Base-by-base conservation (phyloP, 805 yeast species). In the Schizosaccharomyces osmophilus region DNA sequence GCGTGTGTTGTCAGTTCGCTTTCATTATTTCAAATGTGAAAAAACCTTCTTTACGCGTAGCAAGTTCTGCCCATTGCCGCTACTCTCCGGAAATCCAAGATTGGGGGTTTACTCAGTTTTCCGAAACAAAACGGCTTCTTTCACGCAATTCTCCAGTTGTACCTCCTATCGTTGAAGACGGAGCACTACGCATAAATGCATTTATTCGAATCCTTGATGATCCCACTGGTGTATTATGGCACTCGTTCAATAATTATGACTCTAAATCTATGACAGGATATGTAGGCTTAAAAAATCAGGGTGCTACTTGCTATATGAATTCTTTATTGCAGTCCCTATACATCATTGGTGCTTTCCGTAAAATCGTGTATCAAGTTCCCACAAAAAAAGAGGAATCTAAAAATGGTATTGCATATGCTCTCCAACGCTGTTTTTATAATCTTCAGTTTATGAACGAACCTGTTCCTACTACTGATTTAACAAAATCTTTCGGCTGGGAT, bases 401-500 rank as follows among this genome's bases (percentile, higher is more conserved):
- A 55, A 76, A 79, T 59, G 77, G 84, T 59, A 95, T 90, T 1
- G 82, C 95, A 0, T 73, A 85, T 39, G 90, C 97, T 0, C 74
- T 93, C 55, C 99, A 93, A 70, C 78, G 95, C 64, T 79, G 89
- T 32, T 93, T 93, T 68, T 90, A 87, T 69, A 80, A 80, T 64
- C 75, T 93, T 64, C 83, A 84, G 66, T 82, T 83, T 2, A 83
- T 95, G 0, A 74, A 77, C 9, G 80, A 79, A 24, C 85, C 97
- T 0, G 80, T 90, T 3, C 90, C 86, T 63, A 93, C 99, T 0
- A 70, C 80, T 64, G 95, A 87, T 68, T 76, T 93, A 61, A 93
- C 98, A 0, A 80, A 81, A 63, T 83, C 97, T 0, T 93, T 93
- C 75, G 98, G 99, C 8, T 93, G 99, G 99, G 95, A 88, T 69